Base-by-base conservation (phyloP, 2,329 filamentous ascomycete genomes). In the Colletotrichum destructivum region DNA sequence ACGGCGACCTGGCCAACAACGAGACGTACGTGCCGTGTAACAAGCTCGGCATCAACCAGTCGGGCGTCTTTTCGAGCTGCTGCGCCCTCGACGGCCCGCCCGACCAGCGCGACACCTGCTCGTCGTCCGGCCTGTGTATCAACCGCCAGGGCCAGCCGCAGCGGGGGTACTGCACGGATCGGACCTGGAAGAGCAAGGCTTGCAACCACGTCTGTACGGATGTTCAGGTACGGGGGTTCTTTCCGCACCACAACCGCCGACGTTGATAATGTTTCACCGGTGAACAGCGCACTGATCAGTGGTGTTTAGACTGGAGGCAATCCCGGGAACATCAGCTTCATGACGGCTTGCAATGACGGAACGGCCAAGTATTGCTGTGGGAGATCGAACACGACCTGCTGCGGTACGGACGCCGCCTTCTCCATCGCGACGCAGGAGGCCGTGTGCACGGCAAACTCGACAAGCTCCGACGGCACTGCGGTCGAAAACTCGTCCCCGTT, bases 301-400 rank as follows among this genome's bases (percentile, higher is more conserved):
- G 0, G 16, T 16, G 26, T 31, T 63, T 56, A 73, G 68, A 9
- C 42, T 4, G 61, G 67, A 0, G 63, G 71, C 4, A 38, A 18
- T 12, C 40, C 64, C 11, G 38, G n/a, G 9, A 65, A 65, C 40
- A 60, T 62, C 13, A 72, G 57, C 56, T 60, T 72, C 44, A 61
- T 72, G 38, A 72, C 70, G 18, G 46, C 66, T 3, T 72, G 70
- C 35, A 67, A 63, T 23, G 74, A 79, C 7, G 80, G 79, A 35
- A 76, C 78, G 1, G 73, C 74, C 4, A 78, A 72, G 4, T 79
- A 78, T 46, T 82, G 81, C 74, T 81, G 79, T 31, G 80, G 81
- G 13, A 60, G 67, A 15, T 72, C 76, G 18, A 76, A 78, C 61
- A 75, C 75, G 7, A 74, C 74, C 23, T 80, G 79, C 71, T 80